A percentile compares a stretch with the other conserved stretches of the same genome.
phyloP scores from a whole-genome alignment of 352 stramenopile species.

The Globisporangium viniferum region DNA sequence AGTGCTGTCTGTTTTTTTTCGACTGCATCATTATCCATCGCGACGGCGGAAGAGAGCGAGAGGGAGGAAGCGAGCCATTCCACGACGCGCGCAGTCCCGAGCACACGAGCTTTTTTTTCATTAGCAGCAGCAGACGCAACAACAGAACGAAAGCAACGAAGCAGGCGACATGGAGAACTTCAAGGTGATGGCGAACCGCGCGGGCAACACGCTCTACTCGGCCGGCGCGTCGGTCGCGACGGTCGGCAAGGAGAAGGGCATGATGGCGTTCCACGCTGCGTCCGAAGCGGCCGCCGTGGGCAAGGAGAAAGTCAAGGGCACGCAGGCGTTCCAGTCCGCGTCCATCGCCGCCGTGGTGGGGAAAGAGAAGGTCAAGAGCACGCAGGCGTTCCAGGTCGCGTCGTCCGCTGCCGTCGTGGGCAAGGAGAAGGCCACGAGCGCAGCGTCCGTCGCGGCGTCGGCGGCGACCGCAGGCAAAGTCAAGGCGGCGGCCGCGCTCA shows the following conservation, averaged over 20 bases:
- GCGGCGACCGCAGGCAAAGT: slow-evolving; percentile 46
- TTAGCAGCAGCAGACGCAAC: not conserved
- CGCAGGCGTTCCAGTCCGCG: slow-evolving; percentile 53
- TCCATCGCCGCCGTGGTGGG: slow-evolving; percentile 43
- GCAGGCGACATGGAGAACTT: slow-evolving; percentile 43
- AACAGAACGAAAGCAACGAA: not conserved
- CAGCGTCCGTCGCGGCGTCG: slow-evolving; percentile 38
- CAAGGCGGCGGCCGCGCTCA: slow-evolving; percentile 48
- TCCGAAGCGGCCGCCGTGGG: slow-evolving; percentile 25
- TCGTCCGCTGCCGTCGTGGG: slow-evolving; percentile 47
- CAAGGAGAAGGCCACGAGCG: slow-evolving; percentile 50
- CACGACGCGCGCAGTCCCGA: not conserved
- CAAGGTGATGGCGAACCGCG: slow-evolving; percentile 71
- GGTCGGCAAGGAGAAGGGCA: slow-evolving; percentile 46
- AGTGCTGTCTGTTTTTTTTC: slow-evolving; percentile 8
- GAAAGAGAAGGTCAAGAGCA: slow-evolving; percentile 55
- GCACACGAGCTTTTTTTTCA: not conserved
- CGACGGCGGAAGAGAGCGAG: slow-evolving; percentile 4
- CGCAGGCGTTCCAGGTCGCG: slow-evolving; percentile 35
- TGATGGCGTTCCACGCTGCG: slow-evolving; percentile 24
- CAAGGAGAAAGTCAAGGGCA: slow-evolving; percentile 41
- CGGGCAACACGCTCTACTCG: slow-evolving; percentile 69
- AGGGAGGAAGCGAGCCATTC: slow-evolving; percentile 1
- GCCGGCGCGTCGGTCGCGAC: slow-evolving; percentile 46
- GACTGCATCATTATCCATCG: not conserved